Percentiles rank a stretch among this genome's conserved stretches.
These are phyloP conservation scores for Pichia occidentalis DNA, from an alignment of 805 yeast genomes.

Conservation along the genomic window DNA sequence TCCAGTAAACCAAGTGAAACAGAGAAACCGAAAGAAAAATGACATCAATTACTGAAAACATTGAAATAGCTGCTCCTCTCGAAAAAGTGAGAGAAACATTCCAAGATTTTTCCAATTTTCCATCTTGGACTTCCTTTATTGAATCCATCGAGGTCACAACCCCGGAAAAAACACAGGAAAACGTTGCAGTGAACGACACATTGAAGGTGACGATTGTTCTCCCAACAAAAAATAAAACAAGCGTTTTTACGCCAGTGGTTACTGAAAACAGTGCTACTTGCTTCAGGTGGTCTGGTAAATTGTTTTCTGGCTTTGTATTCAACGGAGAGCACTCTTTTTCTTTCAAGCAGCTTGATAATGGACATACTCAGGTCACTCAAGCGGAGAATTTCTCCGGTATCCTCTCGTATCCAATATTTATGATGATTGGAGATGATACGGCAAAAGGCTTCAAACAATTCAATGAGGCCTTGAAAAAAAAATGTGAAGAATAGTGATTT, in stretches of 20 bases:
- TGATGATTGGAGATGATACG: conserved; percentile 1
- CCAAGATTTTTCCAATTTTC: background rate
- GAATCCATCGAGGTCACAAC: background rate
- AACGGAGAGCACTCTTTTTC: conserved; percentile 2
- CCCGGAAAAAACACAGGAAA: background rate
- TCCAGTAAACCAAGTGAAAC: too few relatives aligned
- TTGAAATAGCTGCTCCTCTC: background rate
- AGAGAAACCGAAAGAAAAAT: too few relatives aligned
- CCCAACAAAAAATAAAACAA: background rate
- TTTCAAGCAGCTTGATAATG: background rate
- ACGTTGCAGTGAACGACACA: background rate
- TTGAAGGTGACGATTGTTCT: background rate
- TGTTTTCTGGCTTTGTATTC: background rate
- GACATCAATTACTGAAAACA: background rate
- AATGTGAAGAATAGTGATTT: conserved; percentile 4
- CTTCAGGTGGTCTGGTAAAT: background rate
- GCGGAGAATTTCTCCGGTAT: background rate
- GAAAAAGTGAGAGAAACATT: background rate
- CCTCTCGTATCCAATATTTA: conserved; percentile 1
- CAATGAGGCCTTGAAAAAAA: conserved; percentile 2
- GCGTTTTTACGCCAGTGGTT: background rate
- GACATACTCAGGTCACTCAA: conserved; percentile 2
- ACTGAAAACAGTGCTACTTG: background rate
- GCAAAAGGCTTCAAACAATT: background rate
- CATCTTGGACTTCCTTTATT: conserved; percentile 1